Evolutionary conservation across 768 basidiomycete species (phyloP), one percentile per base, ranked within the genome.

Genomic region (Boletus rubescentipes): DNA sequence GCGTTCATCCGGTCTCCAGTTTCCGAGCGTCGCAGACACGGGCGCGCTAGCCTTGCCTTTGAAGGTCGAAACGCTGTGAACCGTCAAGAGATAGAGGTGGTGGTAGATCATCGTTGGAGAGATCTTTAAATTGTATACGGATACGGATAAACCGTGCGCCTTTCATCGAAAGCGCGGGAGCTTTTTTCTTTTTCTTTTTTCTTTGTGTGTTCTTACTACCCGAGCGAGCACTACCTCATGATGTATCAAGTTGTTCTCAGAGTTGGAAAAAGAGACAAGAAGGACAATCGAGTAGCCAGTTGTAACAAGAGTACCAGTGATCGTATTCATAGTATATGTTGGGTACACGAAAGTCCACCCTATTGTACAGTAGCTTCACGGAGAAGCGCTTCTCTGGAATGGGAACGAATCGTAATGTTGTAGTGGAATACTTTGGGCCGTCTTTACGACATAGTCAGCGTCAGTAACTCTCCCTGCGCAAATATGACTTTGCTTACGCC

Each of bases 1-100:
- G 49, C 49, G 49, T 23, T 50, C 49, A 23, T 50, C 49, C 15
- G 49, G 49, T 34, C 31, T 50, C 20, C 49, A 50, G 39, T 50
- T 50, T 26, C 49, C 49, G 7, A 50, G 31, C 40, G 49, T 41
- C 16, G 21, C 39, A 8, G 39, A 34, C 14, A 41, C 49, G 14
- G 49, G 39, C 10, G 6, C 21, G 31, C 49, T 50, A 3, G 38
- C 31, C 10, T 41, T 50, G 9, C 49, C 49, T 26, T 5, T 50
- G 30, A 50, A 26, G 21, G 39, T 50, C 16, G 49, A 50, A 21
- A 15, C 10, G 16, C 8, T 50, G 15, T 50, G 39, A 41, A 12
- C n/a, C n/a, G 4, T 18, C 9, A 1, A 9, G n/a, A n/a, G n/a
- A n/a, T n/a, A n/a, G n/a, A n/a, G n/a, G n/a, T n/a, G n/a, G n/a